These are phyloP conservation scores for Durusdinium trenchii DNA, from an alignment of 73 alveolate species.

Conservation along the genomic window DNA sequence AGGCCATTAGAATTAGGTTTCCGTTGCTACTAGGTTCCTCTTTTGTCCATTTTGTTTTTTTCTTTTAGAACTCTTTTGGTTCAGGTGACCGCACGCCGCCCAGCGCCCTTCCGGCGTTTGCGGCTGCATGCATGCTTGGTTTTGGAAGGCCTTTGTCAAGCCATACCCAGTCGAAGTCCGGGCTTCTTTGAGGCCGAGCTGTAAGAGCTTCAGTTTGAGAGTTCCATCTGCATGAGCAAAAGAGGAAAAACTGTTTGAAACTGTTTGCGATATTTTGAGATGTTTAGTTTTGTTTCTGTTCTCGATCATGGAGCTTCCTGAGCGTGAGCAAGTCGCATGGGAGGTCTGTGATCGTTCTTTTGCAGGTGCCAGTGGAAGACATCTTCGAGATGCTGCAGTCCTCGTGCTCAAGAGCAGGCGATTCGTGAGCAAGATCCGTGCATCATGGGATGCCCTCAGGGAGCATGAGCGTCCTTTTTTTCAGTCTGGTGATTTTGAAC, in stretches of 20 bases:
- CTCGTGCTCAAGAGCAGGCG: conserved; percentile 78
- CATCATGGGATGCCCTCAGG: too few relatives aligned
- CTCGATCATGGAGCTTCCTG: not conserved
- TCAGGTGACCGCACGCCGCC: conserved; percentile 73
- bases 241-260: too few relatives aligned
- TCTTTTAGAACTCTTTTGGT: not conserved
- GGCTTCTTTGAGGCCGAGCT: conserved; percentile 49
- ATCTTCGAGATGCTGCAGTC: conserved; percentile 84
- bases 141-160: conserved; percentile 81
- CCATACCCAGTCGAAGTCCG: conserved; percentile 33
- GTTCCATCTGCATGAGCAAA: too few relatives aligned
- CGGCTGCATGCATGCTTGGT: conserved; percentile 84
- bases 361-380: conserved; percentile 68
- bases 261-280: too few relatives aligned
- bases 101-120: conserved; percentile 57
- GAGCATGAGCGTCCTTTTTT: not conserved
- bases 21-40: too few relatives aligned
- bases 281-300: too few relatives aligned
- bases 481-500: not conserved
- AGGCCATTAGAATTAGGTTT: too few relatives aligned
- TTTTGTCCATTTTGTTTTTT: too few relatives aligned
- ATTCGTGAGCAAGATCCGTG: not conserved
- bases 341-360: not conserved
- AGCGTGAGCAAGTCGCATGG: not conserved
- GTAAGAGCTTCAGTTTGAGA: too few relatives aligned